Evolutionary conservation across 176 grass and related monocot genomes (phyloP).

Genomic region (Aegilops speltoides): DNA sequence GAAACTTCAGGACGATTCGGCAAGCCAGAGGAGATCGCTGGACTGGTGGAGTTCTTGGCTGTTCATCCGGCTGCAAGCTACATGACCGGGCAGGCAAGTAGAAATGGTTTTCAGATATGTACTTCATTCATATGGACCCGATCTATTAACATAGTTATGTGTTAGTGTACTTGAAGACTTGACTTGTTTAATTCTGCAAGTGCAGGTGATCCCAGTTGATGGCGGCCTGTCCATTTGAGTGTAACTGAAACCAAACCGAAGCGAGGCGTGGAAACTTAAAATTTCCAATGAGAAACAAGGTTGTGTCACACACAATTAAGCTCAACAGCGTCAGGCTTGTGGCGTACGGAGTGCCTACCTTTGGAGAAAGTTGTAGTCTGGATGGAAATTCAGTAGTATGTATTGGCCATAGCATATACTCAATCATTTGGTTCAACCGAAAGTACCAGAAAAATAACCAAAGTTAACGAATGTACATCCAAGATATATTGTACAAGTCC

Average conservation of each 20-base stretch:
- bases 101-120: not conserved
- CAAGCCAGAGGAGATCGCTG: constrained; percentile 59
- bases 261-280: not conserved
- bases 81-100: constrained; percentile 45
- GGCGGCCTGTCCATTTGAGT: constrained; percentile 79
- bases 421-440: no score
- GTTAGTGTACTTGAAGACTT: not conserved
- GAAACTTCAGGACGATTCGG: constrained; percentile 51
- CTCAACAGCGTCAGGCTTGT: not conserved
- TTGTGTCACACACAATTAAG: not conserved
- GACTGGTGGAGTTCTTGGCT: constrained; percentile 55
- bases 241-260: not conserved
- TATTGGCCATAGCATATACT: no score
- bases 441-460: no score
- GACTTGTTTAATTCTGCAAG: not conserved
- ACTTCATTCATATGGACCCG: not conserved
- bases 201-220: constrained; percentile 81
- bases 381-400: not conserved
- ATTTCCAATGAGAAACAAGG: not conserved
- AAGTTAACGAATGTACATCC: no score
- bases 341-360: not conserved
- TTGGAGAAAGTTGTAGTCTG: not conserved
- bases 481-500: no score
- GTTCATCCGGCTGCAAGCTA: constrained; percentile 61
- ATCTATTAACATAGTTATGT: not conserved